Conservation (phyloP, 805 yeast species). For the Pichia occidentalis region DNA sequence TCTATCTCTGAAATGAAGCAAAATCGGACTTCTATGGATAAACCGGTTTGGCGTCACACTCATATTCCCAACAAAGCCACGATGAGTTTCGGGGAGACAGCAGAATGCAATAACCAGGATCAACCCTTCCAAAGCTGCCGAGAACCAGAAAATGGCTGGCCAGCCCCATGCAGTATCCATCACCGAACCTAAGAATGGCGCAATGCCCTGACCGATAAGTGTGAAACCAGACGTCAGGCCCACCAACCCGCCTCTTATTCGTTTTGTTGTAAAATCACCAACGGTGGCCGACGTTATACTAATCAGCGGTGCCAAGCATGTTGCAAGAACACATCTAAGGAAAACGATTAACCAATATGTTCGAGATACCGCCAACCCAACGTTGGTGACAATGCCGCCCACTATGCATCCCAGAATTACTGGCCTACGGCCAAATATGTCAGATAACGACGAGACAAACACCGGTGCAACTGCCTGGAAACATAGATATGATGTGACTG, state of each 20-base stretch:
- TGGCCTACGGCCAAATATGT: slow-evolving; percentile 67
- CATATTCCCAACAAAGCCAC: slow-evolving; percentile 71
- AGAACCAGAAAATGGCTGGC: slow-evolving; percentile 76
- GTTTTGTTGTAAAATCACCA: slow-evolving; percentile 64
- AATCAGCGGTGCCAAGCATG: slow-evolving; percentile 69
- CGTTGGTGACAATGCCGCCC: slow-evolving; percentile 52
- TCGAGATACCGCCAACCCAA: slow-evolving; percentile 57
- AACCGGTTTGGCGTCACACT: slow-evolving; percentile 44
- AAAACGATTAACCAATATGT: slow-evolving; percentile 57
- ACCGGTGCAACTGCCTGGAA: slow-evolving; percentile 77
- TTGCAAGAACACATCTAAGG: slow-evolving; percentile 69
- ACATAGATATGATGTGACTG: slow-evolving; percentile 70
- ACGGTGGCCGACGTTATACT: slow-evolving; percentile 64
- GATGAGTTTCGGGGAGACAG: slow-evolving; percentile 67
- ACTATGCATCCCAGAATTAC: slow-evolving; percentile 47
- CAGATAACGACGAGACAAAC: slow-evolving; percentile 62
- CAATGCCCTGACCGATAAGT: slow-evolving; percentile 68
- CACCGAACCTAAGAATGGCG: slow-evolving; percentile 61
- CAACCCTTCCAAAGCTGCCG: slow-evolving; percentile 56
- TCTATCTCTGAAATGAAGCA: slow-evolving; percentile 27
- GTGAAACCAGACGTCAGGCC: slow-evolving; percentile 62
- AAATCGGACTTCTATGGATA: slow-evolving; percentile 41
- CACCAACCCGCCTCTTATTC: slow-evolving; percentile 62
- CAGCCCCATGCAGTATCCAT: slow-evolving; percentile 53
- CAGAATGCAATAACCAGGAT: slow-evolving; percentile 31